A percentile compares a stretch with the other conserved stretches of the same genome.
phyloP scores from a whole-genome alignment of 176 grass and related monocot species.

The bread wheat (Triticum aestivum) region DNA sequence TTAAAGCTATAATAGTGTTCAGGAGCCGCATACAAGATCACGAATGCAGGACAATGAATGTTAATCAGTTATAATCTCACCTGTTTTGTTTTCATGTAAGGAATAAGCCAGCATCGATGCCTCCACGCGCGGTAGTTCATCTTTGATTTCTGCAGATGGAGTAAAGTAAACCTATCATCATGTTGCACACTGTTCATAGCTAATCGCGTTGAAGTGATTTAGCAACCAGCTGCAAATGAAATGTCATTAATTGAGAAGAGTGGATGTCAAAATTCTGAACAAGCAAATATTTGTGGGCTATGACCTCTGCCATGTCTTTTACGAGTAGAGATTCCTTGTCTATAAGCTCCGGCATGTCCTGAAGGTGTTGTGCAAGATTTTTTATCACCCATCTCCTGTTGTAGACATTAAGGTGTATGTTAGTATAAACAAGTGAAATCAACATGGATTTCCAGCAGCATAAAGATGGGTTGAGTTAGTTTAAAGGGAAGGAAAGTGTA shows the following conservation, averaged over 20 bases:
- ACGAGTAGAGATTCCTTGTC: slow-evolving; percentile 68
- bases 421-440: background rate
- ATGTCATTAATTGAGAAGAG: slow-evolving; percentile 21
- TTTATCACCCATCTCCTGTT: slow-evolving; percentile 90
- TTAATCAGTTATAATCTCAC: slow-evolving; percentile 26
- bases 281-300: background rate
- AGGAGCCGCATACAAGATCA: background rate
- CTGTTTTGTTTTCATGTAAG: slow-evolving; percentile 69
- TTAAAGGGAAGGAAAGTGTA: background rate
- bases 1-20: background rate
- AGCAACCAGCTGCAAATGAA: background rate
- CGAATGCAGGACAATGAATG: background rate
- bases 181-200: background rate
- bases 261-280: slow-evolving; percentile 4
- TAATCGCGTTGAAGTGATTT: background rate
- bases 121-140: slow-evolving; percentile 98
- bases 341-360: slow-evolving; percentile 49
- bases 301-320: slow-evolving; percentile 81
- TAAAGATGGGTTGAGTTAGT: background rate
- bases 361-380: slow-evolving; percentile 50
- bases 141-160: slow-evolving; percentile 78
- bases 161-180: slow-evolving; percentile 1
- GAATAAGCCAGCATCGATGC: slow-evolving; percentile 88
- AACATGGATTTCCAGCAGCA: background rate
- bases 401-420: slow-evolving; percentile 3